Base-by-base conservation (phyloP, 1,139 yeast genomes). In the Pichia sp. region DNA sequence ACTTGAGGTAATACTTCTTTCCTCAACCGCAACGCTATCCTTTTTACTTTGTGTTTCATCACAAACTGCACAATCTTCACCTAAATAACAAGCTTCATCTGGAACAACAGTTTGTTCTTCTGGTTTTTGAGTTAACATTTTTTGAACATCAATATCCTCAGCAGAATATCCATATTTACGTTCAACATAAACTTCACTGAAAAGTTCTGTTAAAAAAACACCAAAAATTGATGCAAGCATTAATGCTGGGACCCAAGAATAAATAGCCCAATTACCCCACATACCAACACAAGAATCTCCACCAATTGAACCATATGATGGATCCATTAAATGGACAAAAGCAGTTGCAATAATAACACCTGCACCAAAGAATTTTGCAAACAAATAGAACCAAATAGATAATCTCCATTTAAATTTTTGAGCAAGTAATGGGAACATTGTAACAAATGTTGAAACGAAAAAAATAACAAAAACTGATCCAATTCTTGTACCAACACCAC, bases 261-360 rank as follows among this genome's bases (percentile, higher is more conserved):
- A 76, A 2, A 71, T 70, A 29, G 73, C 76, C 55, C 55, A 52
- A 24, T 47, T 42, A 38, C 55, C 55, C 45, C 51, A 46, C 34
- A 31, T 35, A 29, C 80, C 78, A 32, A 82, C 69, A 63, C 87
- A 80, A 7, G 52, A 22, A 9, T 66, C 68, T 43, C 68, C 56
- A 0, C 74, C 64, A 45, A 81, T 67, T 3, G 71, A 67, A 32
- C 78, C 82, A 53, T 73, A 68, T 4, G 95, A 95, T 0, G 96
- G 96, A 55, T 82, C 80, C 55, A 89, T 69, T 50, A 89, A 69
- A 65, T 89, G 97, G 46, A 89, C 81, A 56, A 87, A 83, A 0
- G 95, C 89, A 1, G 96, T 89, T 1, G 96, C 92, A 9, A 87
- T 72, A 59, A 89, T 89, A 42, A 89, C 96, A 42, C 97, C 97